These are phyloP conservation scores for Hibiscus trionum DNA, from an alignment of 345 rosid genomes.

Conservation along the genomic window DNA sequence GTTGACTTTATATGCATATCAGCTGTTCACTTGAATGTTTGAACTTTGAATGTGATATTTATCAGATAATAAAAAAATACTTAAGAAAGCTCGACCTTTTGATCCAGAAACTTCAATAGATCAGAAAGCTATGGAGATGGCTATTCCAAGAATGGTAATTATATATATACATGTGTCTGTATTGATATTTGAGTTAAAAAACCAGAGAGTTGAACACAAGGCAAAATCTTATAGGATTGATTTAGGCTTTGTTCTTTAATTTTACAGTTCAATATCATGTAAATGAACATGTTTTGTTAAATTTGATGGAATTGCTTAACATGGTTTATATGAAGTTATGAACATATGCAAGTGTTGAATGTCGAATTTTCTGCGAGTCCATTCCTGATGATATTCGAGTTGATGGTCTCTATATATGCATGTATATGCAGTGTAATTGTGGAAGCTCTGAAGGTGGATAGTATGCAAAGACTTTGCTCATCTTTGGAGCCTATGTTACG, in stretches of 20 bases:
- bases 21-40: neutral
- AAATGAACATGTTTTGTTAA: conserved; percentile 1
- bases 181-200: neutral
- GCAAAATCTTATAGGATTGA: neutral
- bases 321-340: neutral
- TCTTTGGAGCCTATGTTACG: conserved; percentile 94
- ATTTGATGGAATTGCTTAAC: neutral
- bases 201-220: neutral
- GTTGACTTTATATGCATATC: neutral
- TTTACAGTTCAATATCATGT: neutral
- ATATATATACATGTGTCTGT: too few species aligned
- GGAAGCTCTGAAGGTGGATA: conserved; percentile 93
- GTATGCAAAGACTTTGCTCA: conserved; percentile 83
- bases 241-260: neutral
- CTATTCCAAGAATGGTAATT: neutral
- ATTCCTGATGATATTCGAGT: conserved; percentile 13
- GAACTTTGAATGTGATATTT: neutral
- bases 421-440: conserved; percentile 64
- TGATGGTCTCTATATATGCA: neutral
- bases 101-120: neutral
- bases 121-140: neutral
- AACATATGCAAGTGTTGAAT: conserved; percentile 1
- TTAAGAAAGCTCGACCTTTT: neutral
- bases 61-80: neutral
- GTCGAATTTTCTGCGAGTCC: conserved; percentile 1